phyloP scores from a whole-genome alignment of 345 rosid genomes.

The Turritis glabra region DNA sequence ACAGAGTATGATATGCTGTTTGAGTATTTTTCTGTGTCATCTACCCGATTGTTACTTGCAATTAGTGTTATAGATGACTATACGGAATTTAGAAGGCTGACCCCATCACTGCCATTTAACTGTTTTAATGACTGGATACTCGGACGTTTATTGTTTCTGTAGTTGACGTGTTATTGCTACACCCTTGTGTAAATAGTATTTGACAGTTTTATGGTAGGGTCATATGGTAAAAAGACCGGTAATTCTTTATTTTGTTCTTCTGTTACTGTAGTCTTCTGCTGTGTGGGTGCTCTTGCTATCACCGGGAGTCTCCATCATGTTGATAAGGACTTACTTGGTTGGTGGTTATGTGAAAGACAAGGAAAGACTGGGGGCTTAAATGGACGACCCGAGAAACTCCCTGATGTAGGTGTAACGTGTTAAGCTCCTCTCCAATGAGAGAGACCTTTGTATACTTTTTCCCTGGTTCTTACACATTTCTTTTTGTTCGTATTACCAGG shows the following conservation, averaged over 20 bases:
- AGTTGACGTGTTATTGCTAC: slow-evolving; percentile 8
- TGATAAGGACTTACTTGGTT: slow-evolving; percentile 92
- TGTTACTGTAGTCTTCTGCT: slow-evolving; percentile 72
- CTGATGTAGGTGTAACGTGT: slow-evolving; percentile 80
- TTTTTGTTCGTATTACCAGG: slow-evolving; percentile 43
- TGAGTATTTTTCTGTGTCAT: not conserved
- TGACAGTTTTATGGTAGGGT: slow-evolving; percentile 8
- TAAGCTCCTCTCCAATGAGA: not conserved
- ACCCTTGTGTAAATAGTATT: not conserved
- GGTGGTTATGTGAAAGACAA: slow-evolving; percentile 97
- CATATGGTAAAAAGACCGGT: not conserved
- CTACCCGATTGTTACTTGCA: not conserved
- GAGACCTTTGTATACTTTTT: slow-evolving; percentile 5
- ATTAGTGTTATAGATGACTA: not conserved
- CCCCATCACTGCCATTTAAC: not conserved
- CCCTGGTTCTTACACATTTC: slow-evolving; percentile 4
- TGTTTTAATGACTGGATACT: not conserved
- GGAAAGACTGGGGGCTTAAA: slow-evolving; percentile 76
- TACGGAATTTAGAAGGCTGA: not conserved
- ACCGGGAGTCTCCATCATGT: slow-evolving; percentile 79
- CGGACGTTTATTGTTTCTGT: not conserved
- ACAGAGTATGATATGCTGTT: slow-evolving; percentile 64
- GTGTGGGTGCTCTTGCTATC: slow-evolving; percentile 94
- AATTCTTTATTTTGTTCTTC: not conserved
- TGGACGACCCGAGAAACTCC: slow-evolving; percentile 93